These are phyloP conservation scores for Hortiboletus flavorubellus DNA, from an alignment of 768 basidiomycete genomes.

Conservation along the genomic window DNA sequence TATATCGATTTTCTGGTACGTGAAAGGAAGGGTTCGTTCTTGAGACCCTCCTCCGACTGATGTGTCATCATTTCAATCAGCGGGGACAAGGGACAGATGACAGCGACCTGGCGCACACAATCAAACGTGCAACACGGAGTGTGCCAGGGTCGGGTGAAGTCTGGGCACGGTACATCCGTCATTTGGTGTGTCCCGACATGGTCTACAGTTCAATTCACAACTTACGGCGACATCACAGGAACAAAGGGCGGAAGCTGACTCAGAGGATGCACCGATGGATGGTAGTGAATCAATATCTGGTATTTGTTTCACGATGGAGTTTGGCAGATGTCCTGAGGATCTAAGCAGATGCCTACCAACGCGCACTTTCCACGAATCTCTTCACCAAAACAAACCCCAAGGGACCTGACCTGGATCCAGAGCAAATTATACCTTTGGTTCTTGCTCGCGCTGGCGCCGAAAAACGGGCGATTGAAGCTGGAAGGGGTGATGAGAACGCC, in stretches of 20 bases:
- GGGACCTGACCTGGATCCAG: constrained; percentile 44
- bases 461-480: constrained; percentile 50
- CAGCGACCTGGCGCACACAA: constrained; percentile 40
- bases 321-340: constrained; percentile 5
- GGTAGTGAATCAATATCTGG: constrained; percentile 27
- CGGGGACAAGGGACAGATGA: constrained; percentile 40
- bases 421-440: constrained; percentile 61
- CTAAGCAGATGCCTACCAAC: constrained; percentile 51
- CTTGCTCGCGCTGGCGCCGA: constrained; percentile 66
- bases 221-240: constrained; percentile 17
- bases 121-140: constrained; percentile 63
- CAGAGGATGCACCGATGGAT: constrained; percentile 20
- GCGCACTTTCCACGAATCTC: constrained; percentile 52
- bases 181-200: constrained; percentile 46
- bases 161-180: constrained; percentile 75
- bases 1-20: constrained; percentile 71
- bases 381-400: constrained; percentile 35
- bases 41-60: constrained; percentile 1
- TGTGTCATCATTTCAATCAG: background rate
- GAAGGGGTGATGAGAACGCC: constrained; percentile 47
- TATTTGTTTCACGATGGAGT: constrained; percentile 1
- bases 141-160: constrained; percentile 74
- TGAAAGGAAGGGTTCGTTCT: background rate
- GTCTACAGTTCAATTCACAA: background rate
- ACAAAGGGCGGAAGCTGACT: constrained; percentile 6